A percentile compares a stretch with the other conserved stretches of the same genome.
Conservation (phyloP, 495 filamentous ascomycete species). For the Aspergillus sclerotioniger region DNA sequence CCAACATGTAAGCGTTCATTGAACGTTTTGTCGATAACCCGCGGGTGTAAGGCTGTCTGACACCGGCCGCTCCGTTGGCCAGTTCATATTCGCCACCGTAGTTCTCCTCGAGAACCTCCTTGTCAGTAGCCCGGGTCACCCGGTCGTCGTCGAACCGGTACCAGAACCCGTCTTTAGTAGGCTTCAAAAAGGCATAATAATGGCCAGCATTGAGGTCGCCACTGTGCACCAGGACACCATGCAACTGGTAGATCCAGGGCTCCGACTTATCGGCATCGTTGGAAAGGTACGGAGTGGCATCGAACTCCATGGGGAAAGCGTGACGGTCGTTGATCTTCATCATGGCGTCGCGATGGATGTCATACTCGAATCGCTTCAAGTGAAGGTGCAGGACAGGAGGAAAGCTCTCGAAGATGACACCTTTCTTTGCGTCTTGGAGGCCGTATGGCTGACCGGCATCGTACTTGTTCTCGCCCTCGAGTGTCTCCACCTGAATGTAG, state of each 20-base stretch:
- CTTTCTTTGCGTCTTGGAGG: conserved; percentile 94
- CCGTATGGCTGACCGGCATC: conserved; percentile 84
- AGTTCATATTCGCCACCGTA: conserved; percentile 84
- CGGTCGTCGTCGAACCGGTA: conserved; percentile 98
- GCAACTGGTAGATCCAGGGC: conserved; percentile 85
- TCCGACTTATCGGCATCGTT: conserved; percentile 84
- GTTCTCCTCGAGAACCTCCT: conserved; percentile 93
- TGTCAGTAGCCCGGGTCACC: conserved; percentile 86
- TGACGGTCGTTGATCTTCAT: conserved; percentile 99
- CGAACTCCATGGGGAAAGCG: conserved; percentile 92
- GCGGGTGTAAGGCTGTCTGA: conserved; percentile 66
- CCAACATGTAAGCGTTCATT: conserved; percentile 94
- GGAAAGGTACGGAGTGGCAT: conserved; percentile 84
- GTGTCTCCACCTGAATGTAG: conserved; percentile 92
- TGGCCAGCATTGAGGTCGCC: conserved; percentile 98
- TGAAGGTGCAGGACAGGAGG: conserved; percentile 94
- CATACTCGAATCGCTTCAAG: conserved; percentile 97
- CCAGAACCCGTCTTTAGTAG: conserved; percentile 86
- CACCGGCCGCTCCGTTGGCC: conserved; percentile 54
- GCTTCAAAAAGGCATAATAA: conserved; percentile 97
- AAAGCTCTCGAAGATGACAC: conserved; percentile 94
- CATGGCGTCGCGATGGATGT: conserved; percentile 92
- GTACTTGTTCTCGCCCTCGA: conserved; percentile 99
- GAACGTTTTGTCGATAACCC: conserved; percentile 66
- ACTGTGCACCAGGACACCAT: conserved; percentile 94